These are phyloP conservation scores for Trichoderma arundinaceum DNA, from an alignment of 2,329 filamentous ascomycete species.

Conservation along the genomic window DNA sequence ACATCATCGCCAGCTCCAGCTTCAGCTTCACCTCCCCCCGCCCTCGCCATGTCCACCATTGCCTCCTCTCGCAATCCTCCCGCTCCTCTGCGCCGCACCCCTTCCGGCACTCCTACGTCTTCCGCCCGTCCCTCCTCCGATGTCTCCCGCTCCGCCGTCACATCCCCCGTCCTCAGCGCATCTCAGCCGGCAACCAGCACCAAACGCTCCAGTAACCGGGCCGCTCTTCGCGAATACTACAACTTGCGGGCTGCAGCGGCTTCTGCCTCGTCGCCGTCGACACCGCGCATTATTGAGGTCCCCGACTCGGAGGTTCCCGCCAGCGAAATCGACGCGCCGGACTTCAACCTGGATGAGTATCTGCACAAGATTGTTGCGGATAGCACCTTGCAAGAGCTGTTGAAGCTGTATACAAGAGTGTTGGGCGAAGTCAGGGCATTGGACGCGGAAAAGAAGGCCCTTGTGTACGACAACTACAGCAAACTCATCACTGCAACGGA, in stretches of 20 bases:
- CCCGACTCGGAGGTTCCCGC: constrained; percentile 63
- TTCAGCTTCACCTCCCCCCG: constrained; percentile 47
- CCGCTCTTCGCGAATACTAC: constrained; percentile 92
- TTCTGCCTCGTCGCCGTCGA: constrained; percentile 42
- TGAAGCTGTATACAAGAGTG: constrained; percentile 73
- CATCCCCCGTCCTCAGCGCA: constrained; percentile 52
- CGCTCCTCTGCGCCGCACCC: constrained; percentile 62
- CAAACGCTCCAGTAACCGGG: constrained; percentile 70
- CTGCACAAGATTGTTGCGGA: constrained; percentile 66
- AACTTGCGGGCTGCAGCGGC: constrained; percentile 65
- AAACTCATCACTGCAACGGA: constrained; percentile 97
- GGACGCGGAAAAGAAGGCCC: constrained; percentile 93
- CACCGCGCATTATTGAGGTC: constrained; percentile 53
- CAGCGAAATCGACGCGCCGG: constrained; percentile 73
- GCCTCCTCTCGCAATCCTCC: constrained; percentile 66
- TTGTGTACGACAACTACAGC: constrained; percentile 98
- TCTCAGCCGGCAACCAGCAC: constrained; percentile 44
- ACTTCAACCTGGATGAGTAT: constrained; percentile 75
- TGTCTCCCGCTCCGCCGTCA: constrained; percentile 62
- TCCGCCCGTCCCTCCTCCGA: constrained; percentile 79
- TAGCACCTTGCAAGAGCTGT: constrained; percentile 69
- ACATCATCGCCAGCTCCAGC: not conserved
- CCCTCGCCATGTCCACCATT: constrained; percentile 64
- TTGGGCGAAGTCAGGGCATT: constrained; percentile 84
- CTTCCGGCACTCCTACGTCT: constrained; percentile 68